Evolutionary conservation across 441 rosid species (phyloP), one percentile per base, ranked within the genome.

Genomic region (Bruguiera hainesii): DNA sequence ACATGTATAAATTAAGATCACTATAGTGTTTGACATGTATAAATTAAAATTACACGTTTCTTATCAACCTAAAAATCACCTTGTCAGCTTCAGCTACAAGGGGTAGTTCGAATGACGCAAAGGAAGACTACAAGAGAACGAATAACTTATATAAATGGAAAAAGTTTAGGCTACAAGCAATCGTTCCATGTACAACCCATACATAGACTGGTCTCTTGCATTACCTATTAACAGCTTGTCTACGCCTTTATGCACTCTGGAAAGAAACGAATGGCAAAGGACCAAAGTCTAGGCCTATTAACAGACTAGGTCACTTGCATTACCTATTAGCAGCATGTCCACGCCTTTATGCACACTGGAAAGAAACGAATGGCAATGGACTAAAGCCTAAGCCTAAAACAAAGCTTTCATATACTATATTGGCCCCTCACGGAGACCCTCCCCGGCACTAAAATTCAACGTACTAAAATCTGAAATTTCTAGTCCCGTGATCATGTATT

Each of bases 401-500:
- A 51, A 51, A n/a, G 23, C 46, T 37, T 37, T 10, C 15, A 11
- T 37, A 37, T 9, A 37, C 46, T 3, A 1, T 10, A 37, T 10
- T 10, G 46, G 46, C 46, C 46, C 46, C 46, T 37, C 46, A 37
- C 46, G 10, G 46, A 37, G 15, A 10, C 15, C 15, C 15, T 37
- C 4, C 46, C 48, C 35, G 10, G 8, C 63, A 59, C 3, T 6
- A 13, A 26, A 25, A 2, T 13, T 61, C 29, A 11, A 55, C 26
- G 25, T n/a, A 51, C 56, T 53, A 78, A 21, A 64, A 61, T 60
- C 64, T 68, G 61, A 76, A 73, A 62, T 60, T 79, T 67, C 66
- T 70, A 3, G 37, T 39, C 31, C 76, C 74, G 53, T 71, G 56
- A 51, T 65, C 57, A 2, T 75, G 70, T 28, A 66, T 13, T 31